Evolutionary conservation across 148 eudicot species (phyloP).

Genomic region (Rhododendron simsii): DNA sequence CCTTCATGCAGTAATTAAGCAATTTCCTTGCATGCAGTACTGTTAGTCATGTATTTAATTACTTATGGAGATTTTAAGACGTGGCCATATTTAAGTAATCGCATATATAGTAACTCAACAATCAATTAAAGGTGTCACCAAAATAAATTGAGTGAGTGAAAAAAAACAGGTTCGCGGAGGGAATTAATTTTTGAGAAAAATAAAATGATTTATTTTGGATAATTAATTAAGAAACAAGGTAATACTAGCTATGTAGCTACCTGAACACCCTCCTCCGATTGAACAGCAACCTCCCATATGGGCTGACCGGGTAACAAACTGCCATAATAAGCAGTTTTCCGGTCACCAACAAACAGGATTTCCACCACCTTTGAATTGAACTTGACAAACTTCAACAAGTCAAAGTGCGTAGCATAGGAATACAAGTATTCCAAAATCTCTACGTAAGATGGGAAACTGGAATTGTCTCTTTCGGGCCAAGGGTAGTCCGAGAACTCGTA

Average conservation of each 20-base stretch:
- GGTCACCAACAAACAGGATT: slow-evolving; percentile 49
- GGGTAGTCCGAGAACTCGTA: slow-evolving; percentile 92
- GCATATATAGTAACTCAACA: not conserved
- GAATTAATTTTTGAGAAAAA: not conserved
- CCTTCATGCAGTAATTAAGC: not conserved
- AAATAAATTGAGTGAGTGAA: no score
- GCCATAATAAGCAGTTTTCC: slow-evolving; percentile 20
- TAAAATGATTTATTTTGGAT: not conserved
- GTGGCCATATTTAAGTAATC: not conserved
- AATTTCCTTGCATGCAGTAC: not conserved
- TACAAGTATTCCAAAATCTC: slow-evolving; percentile 71
- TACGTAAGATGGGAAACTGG: slow-evolving; percentile 49
- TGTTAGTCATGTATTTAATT: not conserved
- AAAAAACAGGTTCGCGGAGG: not conserved
- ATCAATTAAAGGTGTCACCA: no score
- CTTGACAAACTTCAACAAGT: slow-evolving; percentile 54
- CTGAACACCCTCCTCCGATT: slow-evolving; percentile 41
- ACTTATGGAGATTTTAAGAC: not conserved
- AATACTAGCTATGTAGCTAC: slow-evolving; percentile 10
- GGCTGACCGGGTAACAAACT: slow-evolving; percentile 46
- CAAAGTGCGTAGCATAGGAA: slow-evolving; percentile 67
- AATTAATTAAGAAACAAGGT: not conserved
- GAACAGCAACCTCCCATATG: slow-evolving; percentile 74
- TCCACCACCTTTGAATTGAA: slow-evolving; percentile 87
- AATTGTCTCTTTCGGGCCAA: slow-evolving; percentile 72